A percentile compares a stretch with the other conserved stretches of the same genome.
These are phyloP conservation scores for Fusarium sacchari DNA, from an alignment of 2,329 filamentous ascomycete species.

Conservation along the genomic window DNA sequence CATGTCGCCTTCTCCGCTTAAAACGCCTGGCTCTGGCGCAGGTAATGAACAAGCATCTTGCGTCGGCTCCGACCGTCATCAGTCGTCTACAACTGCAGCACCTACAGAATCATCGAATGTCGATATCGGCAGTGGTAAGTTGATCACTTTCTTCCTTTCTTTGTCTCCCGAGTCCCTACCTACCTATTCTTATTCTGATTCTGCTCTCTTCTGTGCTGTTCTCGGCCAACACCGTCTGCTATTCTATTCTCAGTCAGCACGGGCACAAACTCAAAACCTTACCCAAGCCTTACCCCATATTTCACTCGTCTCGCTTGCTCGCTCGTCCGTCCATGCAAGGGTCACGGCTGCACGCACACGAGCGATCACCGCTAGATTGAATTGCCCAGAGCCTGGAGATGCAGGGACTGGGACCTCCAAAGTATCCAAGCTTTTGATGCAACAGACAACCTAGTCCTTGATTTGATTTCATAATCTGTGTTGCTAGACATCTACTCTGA, in stretches of 20 bases:
- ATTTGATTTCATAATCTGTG: background rate
- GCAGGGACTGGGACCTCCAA: slow-evolving; percentile 29
- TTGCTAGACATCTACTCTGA: background rate
- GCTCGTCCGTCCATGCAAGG: slow-evolving; percentile 13
- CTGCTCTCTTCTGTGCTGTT: background rate
- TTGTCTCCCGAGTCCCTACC: background rate
- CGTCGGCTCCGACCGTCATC: slow-evolving; percentile 34
- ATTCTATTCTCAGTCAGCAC: background rate
- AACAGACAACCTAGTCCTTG: slow-evolving; percentile 17
- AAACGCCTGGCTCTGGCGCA: background rate
- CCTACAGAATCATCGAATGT: slow-evolving; percentile 4
- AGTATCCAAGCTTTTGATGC: slow-evolving; percentile 34
- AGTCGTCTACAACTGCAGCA: slow-evolving; percentile 1
- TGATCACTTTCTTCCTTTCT: background rate
- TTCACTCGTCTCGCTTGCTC: background rate
- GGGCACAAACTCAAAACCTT: slow-evolving; percentile 5
- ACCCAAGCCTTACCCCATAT: slow-evolving; percentile 3
- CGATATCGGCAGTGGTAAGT: slow-evolving; percentile 2
- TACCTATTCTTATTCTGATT: no score
- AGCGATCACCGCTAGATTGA: slow-evolving; percentile 36
- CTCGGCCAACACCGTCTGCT: slow-evolving; percentile 10
- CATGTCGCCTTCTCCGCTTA: slow-evolving; percentile 22
- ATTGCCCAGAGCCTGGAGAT: slow-evolving; percentile 27
- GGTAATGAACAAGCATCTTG: slow-evolving; percentile 8
- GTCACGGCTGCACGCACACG: slow-evolving; percentile 30